Base-by-base conservation (phyloP, 108 stramenopile species). In the Chaetoceros muelleri region DNA sequence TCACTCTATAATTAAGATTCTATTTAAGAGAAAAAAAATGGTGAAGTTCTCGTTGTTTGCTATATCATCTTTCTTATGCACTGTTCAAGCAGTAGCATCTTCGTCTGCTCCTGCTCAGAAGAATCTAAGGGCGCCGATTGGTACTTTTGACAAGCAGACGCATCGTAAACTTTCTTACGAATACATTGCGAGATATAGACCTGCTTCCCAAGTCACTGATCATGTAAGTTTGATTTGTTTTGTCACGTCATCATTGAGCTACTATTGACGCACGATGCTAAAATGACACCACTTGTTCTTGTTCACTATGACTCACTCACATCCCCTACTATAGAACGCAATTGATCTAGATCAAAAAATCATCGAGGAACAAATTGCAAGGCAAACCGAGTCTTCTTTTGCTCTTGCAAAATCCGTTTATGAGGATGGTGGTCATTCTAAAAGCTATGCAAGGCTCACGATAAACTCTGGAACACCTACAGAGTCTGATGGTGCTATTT, bases 311-410 rank as follows among this genome's bases (percentile, higher is more conserved):
- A 28, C 5, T 19, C 46, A 13, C 5, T 17, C n/a, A n/a, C n/a
- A n/a, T n/a, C n/a, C n/a, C n/a, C n/a, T 45, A 1, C 16, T 44
- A 21, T 22, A 62, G 51, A 44, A 24, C 27, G 54, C 73, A 27
- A 67, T 90, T 45, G 84, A 84, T 66, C 55, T 79, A 44, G 87
- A 90, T 61, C 78, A 82, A 61, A 28, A 20, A 3, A 75, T 59
- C 2, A 70, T 71, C 2, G 57, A 70, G n/a, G 5, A 45, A 20
- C 69, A 67, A 22, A 27, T 73, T 23, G 58, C 60, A 19, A 50
- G 65, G 3, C 67, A 56, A 25, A 66, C 66, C 49, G 23, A 47
- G 13, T 46, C 54, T 3, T 34, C 26, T 48, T 58, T 68, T 55
- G 53, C 30, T 22, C 28, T 40, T 20, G 74, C 74, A 22, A 49